Conservation (phyloP, 176 grass and related monocot genomes). For the barley (Hordeum vulgare) region DNA sequence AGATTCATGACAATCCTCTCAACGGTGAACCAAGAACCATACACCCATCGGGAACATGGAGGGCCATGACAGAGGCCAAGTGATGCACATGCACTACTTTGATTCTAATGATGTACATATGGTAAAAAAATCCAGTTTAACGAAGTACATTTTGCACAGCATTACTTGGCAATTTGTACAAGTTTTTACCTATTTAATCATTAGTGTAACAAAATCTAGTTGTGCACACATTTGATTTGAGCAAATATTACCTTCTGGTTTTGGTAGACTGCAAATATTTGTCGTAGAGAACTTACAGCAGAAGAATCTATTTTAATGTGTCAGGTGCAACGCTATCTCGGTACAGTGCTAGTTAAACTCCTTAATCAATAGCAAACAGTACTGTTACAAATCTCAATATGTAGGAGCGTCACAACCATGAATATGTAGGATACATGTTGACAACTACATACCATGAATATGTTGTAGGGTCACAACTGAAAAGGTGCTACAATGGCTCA, state of each 20-base stretch:
- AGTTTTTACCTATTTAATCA: background rate
- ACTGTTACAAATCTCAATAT: no score
- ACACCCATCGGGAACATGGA: constrained; percentile 39
- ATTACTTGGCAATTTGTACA: constrained; percentile 3
- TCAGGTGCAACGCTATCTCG: no score
- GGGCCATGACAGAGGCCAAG: constrained; percentile 35
- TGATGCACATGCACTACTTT: background rate
- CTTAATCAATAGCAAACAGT: no score
- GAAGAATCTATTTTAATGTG: no score
- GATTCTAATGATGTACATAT: background rate
- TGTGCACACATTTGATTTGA: background rate
- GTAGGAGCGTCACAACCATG: no score
- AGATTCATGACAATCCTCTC: constrained; percentile 43
- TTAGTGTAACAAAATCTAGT: background rate
- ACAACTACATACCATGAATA: no score
- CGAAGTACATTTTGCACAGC: background rate
- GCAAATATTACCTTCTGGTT: constrained; percentile 37
- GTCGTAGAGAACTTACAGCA: no score
- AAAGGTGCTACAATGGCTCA: no score
- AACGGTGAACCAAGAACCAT: constrained; percentile 40
- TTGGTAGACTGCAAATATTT: no score
- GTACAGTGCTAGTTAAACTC: no score
- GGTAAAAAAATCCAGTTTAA: background rate
- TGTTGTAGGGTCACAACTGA: no score
- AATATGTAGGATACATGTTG: no score